These are phyloP conservation scores for Pyrus bretschneideri DNA, from an alignment of 306 rosid genomes.

Conservation along the genomic window DNA sequence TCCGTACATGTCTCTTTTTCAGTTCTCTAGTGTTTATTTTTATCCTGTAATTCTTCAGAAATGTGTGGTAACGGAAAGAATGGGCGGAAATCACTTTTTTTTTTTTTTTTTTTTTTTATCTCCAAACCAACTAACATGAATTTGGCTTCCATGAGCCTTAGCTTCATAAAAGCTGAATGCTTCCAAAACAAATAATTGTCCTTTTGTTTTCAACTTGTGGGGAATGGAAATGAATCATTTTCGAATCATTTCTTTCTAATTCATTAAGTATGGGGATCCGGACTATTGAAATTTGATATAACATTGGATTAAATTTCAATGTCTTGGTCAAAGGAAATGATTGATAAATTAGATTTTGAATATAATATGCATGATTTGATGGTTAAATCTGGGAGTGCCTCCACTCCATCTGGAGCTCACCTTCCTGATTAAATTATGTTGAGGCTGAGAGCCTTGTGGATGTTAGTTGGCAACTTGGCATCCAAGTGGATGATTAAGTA, in stretches of 20 bases:
- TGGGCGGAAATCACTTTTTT: no score
- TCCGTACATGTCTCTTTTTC: neutral
- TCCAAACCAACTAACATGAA: neutral
- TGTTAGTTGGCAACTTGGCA: slow-evolving; percentile 3
- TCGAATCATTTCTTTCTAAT: no score
- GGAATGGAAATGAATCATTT: no score
- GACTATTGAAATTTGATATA: no score
- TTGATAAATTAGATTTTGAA: neutral
- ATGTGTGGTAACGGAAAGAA: no score
- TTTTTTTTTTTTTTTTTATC: neutral
- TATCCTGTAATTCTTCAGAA: no score
- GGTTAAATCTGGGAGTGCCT: neutral
- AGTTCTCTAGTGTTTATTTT: no score
- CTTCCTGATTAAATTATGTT: neutral
- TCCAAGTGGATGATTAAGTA: neutral
- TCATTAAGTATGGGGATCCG: no score
- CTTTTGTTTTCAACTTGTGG: neutral
- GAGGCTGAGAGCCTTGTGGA: neutral
- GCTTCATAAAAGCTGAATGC: neutral
- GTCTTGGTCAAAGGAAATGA: no score
- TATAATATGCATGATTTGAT: neutral
- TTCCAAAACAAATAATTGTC: neutral
- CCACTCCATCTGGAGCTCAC: neutral
- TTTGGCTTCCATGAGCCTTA: neutral
- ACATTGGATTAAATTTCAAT: no score